Percentiles rank a stretch among this genome's conserved stretches.
These are phyloP conservation scores for Osmanthus fragrans DNA, from an alignment of 257 asterid species.

Conservation along the genomic window DNA sequence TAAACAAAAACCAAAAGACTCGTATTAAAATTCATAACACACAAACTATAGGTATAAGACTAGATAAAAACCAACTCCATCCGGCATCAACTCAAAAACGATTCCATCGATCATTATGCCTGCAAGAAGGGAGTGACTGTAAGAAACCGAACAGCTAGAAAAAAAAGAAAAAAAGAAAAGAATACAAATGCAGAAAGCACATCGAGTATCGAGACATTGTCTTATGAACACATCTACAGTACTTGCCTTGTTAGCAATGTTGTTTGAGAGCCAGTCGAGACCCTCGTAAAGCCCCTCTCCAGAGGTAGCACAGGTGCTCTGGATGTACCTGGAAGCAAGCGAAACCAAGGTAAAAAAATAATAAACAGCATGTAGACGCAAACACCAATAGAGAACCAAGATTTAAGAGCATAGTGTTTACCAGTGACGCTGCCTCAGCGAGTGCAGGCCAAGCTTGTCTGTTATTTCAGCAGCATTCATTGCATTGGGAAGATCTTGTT, in stretches of 20 bases:
- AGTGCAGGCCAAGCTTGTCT: slow-evolving; percentile 24
- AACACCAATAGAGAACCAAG: no score
- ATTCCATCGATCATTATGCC: background rate
- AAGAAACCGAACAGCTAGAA: background rate
- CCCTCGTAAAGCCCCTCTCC: slow-evolving; percentile 65
- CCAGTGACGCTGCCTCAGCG: slow-evolving; percentile 19
- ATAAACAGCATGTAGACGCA: background rate
- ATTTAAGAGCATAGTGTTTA: background rate
- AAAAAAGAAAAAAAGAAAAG: background rate
- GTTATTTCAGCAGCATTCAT: slow-evolving; percentile 29
- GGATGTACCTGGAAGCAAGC: slow-evolving; percentile 46
- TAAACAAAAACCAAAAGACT: background rate
- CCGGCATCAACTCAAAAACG: background rate
- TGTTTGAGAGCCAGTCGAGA: slow-evolving; percentile 60
- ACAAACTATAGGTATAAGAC: background rate
- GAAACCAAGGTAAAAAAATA: background rate
- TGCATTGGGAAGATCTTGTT: slow-evolving; percentile 27
- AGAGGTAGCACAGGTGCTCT: slow-evolving; percentile 60
- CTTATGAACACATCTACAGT: background rate
- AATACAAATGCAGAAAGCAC: background rate
- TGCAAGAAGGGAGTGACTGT: background rate
- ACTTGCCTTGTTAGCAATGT: slow-evolving; percentile 49
- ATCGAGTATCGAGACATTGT: background rate
- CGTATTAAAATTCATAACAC: background rate
- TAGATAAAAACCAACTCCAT: background rate